These are phyloP conservation scores for Viola pubescens DNA, from an alignment of 441 rosid species.

Conservation along the genomic window DNA sequence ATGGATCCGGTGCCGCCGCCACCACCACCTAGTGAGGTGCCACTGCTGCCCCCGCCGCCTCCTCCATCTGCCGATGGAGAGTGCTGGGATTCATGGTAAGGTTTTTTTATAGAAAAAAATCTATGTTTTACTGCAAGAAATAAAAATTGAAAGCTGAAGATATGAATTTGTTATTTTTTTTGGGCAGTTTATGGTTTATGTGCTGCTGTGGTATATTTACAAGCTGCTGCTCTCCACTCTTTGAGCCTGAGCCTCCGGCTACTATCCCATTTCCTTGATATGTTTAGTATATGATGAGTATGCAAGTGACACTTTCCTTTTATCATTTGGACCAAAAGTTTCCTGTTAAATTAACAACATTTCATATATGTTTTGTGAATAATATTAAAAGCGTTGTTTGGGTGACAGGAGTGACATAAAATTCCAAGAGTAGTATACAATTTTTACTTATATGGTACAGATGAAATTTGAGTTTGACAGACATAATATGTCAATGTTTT, in stretches of 20 bases:
- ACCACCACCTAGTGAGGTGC: conserved; percentile 2
- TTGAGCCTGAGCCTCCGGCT: conserved; percentile 37
- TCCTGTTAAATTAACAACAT: no score
- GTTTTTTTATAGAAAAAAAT: not conserved
- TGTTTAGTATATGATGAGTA: conserved; percentile 1
- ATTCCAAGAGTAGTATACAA: no score
- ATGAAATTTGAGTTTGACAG: no score
- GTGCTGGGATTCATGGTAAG: conserved; percentile 37
- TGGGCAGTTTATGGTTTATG: conserved; percentile 43
- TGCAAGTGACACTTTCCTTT: not conserved
- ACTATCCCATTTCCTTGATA: conserved; percentile 8
- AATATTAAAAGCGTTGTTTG: no score
- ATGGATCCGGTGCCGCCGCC: conserved; percentile 51
- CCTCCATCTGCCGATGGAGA: conserved; percentile 24
- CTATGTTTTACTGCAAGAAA: not conserved
- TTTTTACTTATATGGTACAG: no score
- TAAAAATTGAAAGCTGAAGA: not conserved
- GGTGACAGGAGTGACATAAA: no score
- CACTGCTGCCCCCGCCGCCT: conserved; percentile 23
- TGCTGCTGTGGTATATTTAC: conserved; percentile 47
- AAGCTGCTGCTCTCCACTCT: conserved; percentile 51
- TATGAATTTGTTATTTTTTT: not conserved
- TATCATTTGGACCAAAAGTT: no score
- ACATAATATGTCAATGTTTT: no score
- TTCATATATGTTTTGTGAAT: no score